Conservation (phyloP, 495 filamentous ascomycete genomes). For the Neohortaea acidophila region DNA sequence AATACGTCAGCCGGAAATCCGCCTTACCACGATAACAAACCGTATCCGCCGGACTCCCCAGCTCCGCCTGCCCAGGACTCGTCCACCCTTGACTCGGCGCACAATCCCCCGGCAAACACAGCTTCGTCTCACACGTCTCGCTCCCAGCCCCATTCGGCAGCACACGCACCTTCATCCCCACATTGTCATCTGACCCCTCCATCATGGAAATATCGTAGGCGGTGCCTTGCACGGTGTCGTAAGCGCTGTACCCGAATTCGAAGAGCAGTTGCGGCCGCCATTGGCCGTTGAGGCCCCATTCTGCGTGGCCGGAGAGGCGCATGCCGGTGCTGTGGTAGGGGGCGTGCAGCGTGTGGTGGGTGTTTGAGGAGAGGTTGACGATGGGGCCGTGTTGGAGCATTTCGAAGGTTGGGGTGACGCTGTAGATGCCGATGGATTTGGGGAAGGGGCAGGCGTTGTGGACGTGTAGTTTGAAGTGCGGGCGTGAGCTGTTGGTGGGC, state of each 20-base stretch:
- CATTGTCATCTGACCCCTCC: conserved; percentile 6
- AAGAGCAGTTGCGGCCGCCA: conserved; percentile 11
- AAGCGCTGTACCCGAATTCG: conserved; percentile 12
- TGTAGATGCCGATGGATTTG: conserved; percentile 13
- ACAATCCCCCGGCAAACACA: conserved; percentile 7
- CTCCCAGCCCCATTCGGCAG: conserved; percentile 1
- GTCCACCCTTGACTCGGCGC: conserved; percentile 8
- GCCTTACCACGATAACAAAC: conserved; percentile 10
- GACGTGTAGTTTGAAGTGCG: conserved; percentile 12
- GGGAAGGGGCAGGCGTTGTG: conserved; percentile 9
- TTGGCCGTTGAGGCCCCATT: conserved; percentile 5
- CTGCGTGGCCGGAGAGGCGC: conserved; percentile 12
- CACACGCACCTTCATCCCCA: background rate
- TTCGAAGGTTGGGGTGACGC: conserved; percentile 7
- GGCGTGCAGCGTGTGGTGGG: conserved; percentile 2
- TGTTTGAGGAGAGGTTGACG: background rate
- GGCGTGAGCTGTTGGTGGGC: too few relatives aligned
- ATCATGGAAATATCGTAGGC: conserved; percentile 14
- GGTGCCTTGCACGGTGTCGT: background rate
- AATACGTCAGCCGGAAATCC: conserved; percentile 7
- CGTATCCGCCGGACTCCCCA: conserved; percentile 11
- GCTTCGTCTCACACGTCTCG: background rate
- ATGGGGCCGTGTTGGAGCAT: conserved; percentile 4
- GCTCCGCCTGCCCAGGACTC: conserved; percentile 1
- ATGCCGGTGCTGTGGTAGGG: conserved; percentile 7